A percentile compares a stretch with the other conserved stretches of the same genome.
These are phyloP conservation scores for Diaporthe citri DNA, from an alignment of 2,329 filamentous ascomycete genomes.

Conservation along the genomic window DNA sequence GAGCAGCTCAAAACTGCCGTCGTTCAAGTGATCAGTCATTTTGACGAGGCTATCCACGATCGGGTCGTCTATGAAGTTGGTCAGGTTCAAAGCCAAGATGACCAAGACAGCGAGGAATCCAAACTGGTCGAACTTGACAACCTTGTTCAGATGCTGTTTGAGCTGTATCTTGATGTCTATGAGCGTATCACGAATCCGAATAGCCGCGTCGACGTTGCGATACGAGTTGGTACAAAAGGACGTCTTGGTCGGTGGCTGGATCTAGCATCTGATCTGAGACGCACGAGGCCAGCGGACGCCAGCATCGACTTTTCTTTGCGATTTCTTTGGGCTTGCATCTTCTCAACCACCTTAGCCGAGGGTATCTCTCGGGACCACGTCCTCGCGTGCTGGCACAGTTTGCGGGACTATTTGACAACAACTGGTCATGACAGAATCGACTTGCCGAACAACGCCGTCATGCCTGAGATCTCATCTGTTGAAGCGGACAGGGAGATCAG, in stretches of 20 bases:
- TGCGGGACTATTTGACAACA: constrained; percentile 63
- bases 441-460: constrained; percentile 87
- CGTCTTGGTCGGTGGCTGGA: constrained; percentile 66
- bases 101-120: neutral
- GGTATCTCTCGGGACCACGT: constrained; percentile 69
- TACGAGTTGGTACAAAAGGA: constrained; percentile 62
- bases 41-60: constrained; percentile 65
- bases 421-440: constrained; percentile 61
- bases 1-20: constrained; percentile 68
- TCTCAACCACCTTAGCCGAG: constrained; percentile 64
- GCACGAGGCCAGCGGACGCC: constrained; percentile 49
- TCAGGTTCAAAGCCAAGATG: constrained; percentile 35
- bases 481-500: constrained; percentile 92
- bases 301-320: constrained; percentile 61
- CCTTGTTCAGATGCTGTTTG: constrained; percentile 70
- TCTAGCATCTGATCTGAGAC: constrained; percentile 61
- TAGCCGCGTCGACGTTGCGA: constrained; percentile 63
- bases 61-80: constrained; percentile 59
- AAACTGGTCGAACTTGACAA: constrained; percentile 53
- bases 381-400: constrained; percentile 69
- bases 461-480: constrained; percentile 86
- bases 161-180: constrained; percentile 72
- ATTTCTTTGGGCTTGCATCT: constrained; percentile 70
- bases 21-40: constrained; percentile 66
- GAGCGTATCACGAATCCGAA: constrained; percentile 70